Conservation (phyloP, 352 stramenopile genomes). For the Phytophthora fragariaefolia region DNA sequence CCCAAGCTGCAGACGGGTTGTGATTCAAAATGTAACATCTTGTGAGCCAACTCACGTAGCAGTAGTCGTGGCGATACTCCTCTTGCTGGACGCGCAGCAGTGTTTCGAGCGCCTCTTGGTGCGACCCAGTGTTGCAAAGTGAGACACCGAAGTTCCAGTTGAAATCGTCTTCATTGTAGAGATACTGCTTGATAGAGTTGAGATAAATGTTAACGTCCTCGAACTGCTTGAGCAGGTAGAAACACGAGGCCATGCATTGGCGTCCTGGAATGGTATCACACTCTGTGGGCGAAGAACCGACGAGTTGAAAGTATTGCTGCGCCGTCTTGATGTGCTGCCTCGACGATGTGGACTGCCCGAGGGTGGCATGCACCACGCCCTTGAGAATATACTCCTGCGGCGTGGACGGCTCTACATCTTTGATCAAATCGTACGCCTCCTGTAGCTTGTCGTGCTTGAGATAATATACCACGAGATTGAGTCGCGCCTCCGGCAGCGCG, state of each 20-base stretch:
- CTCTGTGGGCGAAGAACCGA: conserved; percentile 93
- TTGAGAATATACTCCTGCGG: conserved; percentile 94
- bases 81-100: conserved; percentile 92
- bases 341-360: conserved; percentile 90
- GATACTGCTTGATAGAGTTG: conserved; percentile 95
- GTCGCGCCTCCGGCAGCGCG: conserved; percentile 92
- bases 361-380: conserved; percentile 91
- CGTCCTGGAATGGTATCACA: conserved; percentile 97
- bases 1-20: conserved; percentile 94
- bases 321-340: conserved; percentile 94
- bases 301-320: conserved; percentile 95
- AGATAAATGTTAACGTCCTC: conserved; percentile 98
- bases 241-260: conserved; percentile 98
- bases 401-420: conserved; percentile 94
- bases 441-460: conserved; percentile 93
- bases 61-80: conserved; percentile 94
- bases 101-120: conserved; percentile 94
- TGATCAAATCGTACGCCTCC: conserved; percentile 95
- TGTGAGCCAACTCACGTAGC: conserved; percentile 90
- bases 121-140: conserved; percentile 92
- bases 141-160: conserved; percentile 98
- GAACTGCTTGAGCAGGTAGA: conserved; percentile 97
- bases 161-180: conserved; percentile 98
- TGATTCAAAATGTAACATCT: conserved; percentile 97
- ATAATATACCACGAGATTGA: conserved; percentile 97